Evolutionary conservation across 2,329 filamentous ascomycete species (phyloP).

Genomic region (Helminthosporium solani): DNA sequence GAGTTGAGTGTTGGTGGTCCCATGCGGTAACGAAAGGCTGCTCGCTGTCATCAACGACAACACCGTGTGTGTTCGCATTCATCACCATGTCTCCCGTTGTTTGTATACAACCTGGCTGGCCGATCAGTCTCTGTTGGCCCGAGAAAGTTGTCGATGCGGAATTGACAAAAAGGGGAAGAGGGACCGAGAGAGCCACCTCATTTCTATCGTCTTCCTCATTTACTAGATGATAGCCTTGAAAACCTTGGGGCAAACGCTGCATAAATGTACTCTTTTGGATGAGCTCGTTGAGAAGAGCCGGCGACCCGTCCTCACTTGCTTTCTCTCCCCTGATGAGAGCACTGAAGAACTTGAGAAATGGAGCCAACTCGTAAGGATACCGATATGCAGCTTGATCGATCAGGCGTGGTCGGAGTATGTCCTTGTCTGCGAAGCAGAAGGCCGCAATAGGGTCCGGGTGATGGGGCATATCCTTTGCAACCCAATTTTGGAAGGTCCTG

Average conservation of each 20-base stretch:
- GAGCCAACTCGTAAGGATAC: constrained; percentile 82
- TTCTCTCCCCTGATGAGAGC: constrained; percentile 56
- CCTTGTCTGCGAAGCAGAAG: constrained; percentile 58
- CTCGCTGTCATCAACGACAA: constrained; percentile 71
- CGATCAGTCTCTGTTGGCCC: constrained; percentile 27
- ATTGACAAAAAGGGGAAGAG: constrained; percentile 64
- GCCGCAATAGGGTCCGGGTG: constrained; percentile 43
- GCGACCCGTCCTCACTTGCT: constrained; percentile 50
- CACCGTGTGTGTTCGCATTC: constrained; percentile 64
- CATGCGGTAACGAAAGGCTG: constrained; percentile 74
- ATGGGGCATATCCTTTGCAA: constrained; percentile 17
- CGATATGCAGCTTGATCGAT: constrained; percentile 71
- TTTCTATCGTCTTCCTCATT: constrained; percentile 86
- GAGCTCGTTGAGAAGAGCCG: constrained; percentile 61
- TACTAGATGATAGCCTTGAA: constrained; percentile 73
- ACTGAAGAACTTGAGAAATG: constrained; percentile 72
- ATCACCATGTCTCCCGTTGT: constrained; percentile 57
- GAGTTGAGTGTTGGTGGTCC: constrained; percentile 71
- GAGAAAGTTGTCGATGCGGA: constrained; percentile 15
- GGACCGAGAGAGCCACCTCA: constrained; percentile 66
- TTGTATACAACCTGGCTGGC: constrained; percentile 10
- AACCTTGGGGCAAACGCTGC: constrained; percentile 69
- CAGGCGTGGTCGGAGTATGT: constrained; percentile 56
- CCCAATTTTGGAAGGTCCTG: constrained; percentile 42
- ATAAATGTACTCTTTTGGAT: constrained; percentile 73